A percentile compares a stretch with the other conserved stretches of the same genome.
Evolutionary conservation across 441 rosid genomes (phyloP).

Genomic region (Sinapis alba): DNA sequence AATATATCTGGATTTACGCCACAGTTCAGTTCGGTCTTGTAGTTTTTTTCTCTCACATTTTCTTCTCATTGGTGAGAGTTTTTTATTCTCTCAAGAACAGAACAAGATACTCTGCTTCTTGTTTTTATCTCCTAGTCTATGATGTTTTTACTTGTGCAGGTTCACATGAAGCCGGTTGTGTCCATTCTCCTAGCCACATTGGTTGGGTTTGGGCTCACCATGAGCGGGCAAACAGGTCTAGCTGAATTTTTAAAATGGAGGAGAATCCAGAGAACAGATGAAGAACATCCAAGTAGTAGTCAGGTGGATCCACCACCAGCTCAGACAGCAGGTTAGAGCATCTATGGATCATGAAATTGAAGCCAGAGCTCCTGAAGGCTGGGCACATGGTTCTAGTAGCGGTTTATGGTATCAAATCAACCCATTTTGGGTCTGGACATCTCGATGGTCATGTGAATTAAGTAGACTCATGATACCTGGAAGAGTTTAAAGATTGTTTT

Average conservation of each 20-base stretch:
- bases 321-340: slow-evolving; percentile 42
- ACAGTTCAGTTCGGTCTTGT: slow-evolving; percentile 69
- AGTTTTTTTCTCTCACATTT: slow-evolving; percentile 77
- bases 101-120: slow-evolving; percentile 8
- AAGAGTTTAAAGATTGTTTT: neutral
- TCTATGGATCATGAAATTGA: slow-evolving; percentile 27
- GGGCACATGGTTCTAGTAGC: neutral
- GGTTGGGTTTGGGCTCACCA: slow-evolving; percentile 78
- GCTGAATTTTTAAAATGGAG: slow-evolving; percentile 51
- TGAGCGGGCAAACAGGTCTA: slow-evolving; percentile 58
- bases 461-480: slow-evolving; percentile 6
- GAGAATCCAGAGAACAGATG: slow-evolving; percentile 35
- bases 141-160: slow-evolving; percentile 45
- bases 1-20: slow-evolving; percentile 78
- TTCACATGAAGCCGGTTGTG: slow-evolving; percentile 68
- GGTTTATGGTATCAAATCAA: slow-evolving; percentile 1
- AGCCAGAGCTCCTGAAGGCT: slow-evolving; percentile 30
- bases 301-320: slow-evolving; percentile 35
- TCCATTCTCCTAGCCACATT: slow-evolving; percentile 77
- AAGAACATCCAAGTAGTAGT: slow-evolving; percentile 36
- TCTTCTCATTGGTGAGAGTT: slow-evolving; percentile 68
- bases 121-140: slow-evolving; percentile 5
- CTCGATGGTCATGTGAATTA: slow-evolving; percentile 4
- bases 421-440: no score
- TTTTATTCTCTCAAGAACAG: slow-evolving; percentile 7